These are phyloP conservation scores for Aspergillus felis DNA, from an alignment of 2,329 filamentous ascomycete species.

Conservation along the genomic window DNA sequence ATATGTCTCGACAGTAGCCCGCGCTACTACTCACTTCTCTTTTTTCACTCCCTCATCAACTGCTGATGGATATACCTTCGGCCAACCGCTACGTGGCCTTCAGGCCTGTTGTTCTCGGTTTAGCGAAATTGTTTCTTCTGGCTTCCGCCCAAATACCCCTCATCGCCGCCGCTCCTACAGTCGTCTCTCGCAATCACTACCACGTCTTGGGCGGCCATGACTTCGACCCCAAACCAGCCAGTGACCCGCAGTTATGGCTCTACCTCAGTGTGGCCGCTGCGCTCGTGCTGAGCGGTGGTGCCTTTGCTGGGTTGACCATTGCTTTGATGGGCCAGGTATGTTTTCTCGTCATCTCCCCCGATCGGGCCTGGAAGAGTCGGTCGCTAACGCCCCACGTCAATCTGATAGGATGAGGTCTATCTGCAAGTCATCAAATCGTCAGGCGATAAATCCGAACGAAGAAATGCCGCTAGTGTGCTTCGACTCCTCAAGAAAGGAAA, in stretches of 20 bases:
- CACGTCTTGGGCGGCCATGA: constrained; percentile 7
- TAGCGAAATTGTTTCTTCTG: constrained; percentile 40
- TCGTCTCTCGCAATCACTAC: constrained; percentile 9
- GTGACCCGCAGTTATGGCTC: constrained; percentile 69
- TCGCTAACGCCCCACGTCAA: neutral
- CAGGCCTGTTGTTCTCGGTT: constrained; percentile 37
- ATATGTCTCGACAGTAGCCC: neutral
- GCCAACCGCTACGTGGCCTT: constrained; percentile 31
- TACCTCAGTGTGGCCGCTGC: constrained; percentile 74
- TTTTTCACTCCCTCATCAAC: neutral
- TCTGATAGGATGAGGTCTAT: constrained; percentile 81
- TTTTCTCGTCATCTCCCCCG: neutral
- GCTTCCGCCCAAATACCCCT: constrained; percentile 36
- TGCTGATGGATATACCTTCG: constrained; percentile 24
- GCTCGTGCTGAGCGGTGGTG: constrained; percentile 82
- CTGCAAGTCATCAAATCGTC: constrained; percentile 90
- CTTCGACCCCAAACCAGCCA: constrained; percentile 49
- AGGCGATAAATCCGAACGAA: constrained; percentile 77
- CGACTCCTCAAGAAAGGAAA: constrained; percentile 81
- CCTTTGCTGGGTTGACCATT: constrained; percentile 84
- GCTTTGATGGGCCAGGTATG: constrained; percentile 59
- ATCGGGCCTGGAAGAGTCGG: neutral
- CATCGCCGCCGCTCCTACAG: constrained; percentile 34
- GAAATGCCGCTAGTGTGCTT: constrained; percentile 77
- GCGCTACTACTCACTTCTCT: neutral